Evolutionary conservation across 768 basidiomycete genomes (phyloP).

Genomic region (Suillus fuscotomentosus): DNA sequence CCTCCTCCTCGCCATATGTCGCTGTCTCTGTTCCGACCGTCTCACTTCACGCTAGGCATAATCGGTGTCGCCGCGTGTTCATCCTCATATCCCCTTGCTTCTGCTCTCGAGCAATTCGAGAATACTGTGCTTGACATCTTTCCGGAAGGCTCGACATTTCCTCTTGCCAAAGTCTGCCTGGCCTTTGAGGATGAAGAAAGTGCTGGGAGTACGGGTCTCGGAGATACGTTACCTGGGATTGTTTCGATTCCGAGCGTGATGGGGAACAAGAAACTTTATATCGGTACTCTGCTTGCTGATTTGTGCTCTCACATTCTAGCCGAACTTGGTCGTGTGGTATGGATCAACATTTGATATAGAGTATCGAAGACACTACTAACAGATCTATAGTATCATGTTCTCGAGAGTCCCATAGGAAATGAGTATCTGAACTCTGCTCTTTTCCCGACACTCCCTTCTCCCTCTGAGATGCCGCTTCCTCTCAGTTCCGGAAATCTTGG

Average conservation of each 20-base stretch:
- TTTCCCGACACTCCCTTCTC: slow-evolving; percentile 60
- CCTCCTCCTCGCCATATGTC: slow-evolving; percentile 65
- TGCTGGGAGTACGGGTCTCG: slow-evolving; percentile 52
- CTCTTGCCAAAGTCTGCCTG: slow-evolving; percentile 79
- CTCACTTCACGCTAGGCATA: slow-evolving; percentile 82
- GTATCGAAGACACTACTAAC: neutral
- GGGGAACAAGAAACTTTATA: slow-evolving; percentile 85
- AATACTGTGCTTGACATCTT: slow-evolving; percentile 63
- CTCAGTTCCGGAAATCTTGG: slow-evolving; percentile 48
- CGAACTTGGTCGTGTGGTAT: slow-evolving; percentile 82
- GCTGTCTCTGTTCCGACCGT: slow-evolving; percentile 73
- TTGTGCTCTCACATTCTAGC: slow-evolving; percentile 84
- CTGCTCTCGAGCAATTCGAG: slow-evolving; percentile 66
- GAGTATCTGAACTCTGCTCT: slow-evolving; percentile 76
- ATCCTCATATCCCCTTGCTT: slow-evolving; percentile 48
- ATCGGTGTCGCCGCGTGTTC: slow-evolving; percentile 82
- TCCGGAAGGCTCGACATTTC: slow-evolving; percentile 64
- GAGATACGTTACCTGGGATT: slow-evolving; percentile 58
- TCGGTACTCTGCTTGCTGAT: slow-evolving; percentile 87
- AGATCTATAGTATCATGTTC: slow-evolving; percentile 57
- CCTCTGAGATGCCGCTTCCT: slow-evolving; percentile 58
- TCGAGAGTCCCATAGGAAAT: slow-evolving; percentile 84
- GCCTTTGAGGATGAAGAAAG: slow-evolving; percentile 73
- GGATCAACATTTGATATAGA: slow-evolving; percentile 26
- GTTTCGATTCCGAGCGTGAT: slow-evolving; percentile 81